A percentile compares a stretch with the other conserved stretches of the same genome.
phyloP scores from a whole-genome alignment of 768 basidiomycete species.

The Phanerodontia chrysosporium region DNA sequence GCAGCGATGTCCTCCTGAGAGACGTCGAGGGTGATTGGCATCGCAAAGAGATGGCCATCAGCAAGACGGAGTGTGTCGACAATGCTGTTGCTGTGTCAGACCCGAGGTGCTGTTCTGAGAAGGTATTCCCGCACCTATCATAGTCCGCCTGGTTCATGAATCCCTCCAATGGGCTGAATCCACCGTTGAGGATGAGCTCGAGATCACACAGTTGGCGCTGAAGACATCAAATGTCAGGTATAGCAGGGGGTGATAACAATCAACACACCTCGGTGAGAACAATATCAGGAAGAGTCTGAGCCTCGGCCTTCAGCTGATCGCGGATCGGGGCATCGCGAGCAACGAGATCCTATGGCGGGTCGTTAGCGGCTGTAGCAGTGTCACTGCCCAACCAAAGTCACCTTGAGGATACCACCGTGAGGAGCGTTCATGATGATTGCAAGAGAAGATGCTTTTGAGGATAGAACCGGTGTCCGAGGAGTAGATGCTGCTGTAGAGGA shows the following conservation, averaged over 20 bases:
- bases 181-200: slow-evolving; percentile 93
- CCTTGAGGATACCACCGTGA: slow-evolving; percentile 86
- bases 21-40: slow-evolving; percentile 93
- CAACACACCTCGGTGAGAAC: slow-evolving; percentile 73
- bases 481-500: background rate
- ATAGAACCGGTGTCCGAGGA: no score
- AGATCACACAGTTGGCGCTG: slow-evolving; percentile 96
- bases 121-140: slow-evolving; percentile 53
- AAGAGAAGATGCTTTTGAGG: background rate
- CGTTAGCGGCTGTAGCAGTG: no score
- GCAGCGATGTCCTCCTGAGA: slow-evolving; percentile 70
- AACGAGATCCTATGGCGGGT: slow-evolving; percentile 64
- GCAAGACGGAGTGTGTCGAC: slow-evolving; percentile 82
- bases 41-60: slow-evolving; percentile 86
- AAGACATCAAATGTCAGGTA: background rate
- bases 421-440: slow-evolving; percentile 66
- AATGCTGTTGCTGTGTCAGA: slow-evolving; percentile 50
- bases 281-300: slow-evolving; percentile 65
- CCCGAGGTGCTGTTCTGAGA: background rate
- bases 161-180: slow-evolving; percentile 96
- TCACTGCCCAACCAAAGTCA: no score
- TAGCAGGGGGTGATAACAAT: background rate
- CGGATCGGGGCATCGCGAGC: slow-evolving; percentile 74
- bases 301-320: slow-evolving; percentile 68
- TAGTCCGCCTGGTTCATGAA: slow-evolving; percentile 95